phyloP scores from a whole-genome alignment of 345 rosid genomes.

The Dovyalis caffra region DNA sequence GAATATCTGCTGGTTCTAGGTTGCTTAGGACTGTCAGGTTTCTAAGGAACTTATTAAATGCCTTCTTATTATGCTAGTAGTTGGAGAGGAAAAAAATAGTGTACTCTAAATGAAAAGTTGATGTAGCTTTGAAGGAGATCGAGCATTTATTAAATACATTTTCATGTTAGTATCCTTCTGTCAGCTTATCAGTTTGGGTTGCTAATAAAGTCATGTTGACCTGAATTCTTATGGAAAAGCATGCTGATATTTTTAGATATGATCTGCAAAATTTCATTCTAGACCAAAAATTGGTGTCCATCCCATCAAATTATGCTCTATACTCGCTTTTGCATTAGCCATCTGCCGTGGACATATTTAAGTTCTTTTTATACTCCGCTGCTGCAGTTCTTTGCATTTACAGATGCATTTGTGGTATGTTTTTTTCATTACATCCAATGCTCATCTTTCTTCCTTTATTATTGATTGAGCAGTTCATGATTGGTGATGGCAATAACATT shows the following conservation, averaged over 20 bases:
- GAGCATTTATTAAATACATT: not conserved
- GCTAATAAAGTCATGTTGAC: not conserved
- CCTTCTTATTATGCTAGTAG: too few relatives aligned
- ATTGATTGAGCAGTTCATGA: slow-evolving; percentile 59
- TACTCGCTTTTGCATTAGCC: not conserved
- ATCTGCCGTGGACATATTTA: not conserved
- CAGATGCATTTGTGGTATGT: not conserved
- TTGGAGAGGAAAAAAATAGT: too few relatives aligned
- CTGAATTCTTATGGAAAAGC: not conserved
- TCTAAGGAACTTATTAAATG: too few relatives aligned
- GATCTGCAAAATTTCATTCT: not conserved
- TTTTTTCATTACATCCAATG: slow-evolving; percentile 11
- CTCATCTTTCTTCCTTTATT: not conserved
- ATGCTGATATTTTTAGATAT: not conserved
- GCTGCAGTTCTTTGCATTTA: not conserved
- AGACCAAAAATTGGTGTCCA: not conserved
- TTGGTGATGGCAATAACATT: slow-evolving; percentile 82
- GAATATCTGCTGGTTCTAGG: too few relatives aligned
- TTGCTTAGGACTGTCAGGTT: too few relatives aligned
- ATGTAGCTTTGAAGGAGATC: not conserved
- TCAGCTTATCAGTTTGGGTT: slow-evolving; percentile 1
- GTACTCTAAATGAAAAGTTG: not conserved
- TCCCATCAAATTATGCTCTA: not conserved
- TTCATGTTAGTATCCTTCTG: not conserved
- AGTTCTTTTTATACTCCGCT: not conserved